A percentile compares a stretch with the other conserved stretches of the same genome.
Conservation (phyloP, 1,139 yeast species). For the Yarrowia galli region DNA sequence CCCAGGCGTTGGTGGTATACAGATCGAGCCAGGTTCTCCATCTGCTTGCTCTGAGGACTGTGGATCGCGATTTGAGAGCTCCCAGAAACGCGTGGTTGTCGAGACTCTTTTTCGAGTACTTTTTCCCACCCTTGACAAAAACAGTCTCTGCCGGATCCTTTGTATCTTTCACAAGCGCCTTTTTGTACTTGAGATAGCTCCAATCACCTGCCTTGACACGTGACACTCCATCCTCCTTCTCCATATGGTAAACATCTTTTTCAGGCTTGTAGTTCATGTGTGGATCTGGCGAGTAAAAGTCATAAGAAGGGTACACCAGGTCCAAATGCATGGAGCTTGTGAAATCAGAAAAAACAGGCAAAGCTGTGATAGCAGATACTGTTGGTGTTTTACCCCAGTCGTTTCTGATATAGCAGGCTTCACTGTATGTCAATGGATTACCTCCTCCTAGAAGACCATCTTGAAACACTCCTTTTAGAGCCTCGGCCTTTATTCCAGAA, state of each 20-base stretch:
- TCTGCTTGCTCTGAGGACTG: constrained; percentile 10
- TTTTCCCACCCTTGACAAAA: background rate
- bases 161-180: background rate
- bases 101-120: background rate
- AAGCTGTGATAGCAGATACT: background rate
- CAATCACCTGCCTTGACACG: background rate
- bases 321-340: constrained; percentile 18
- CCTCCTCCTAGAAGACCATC: constrained; percentile 24
- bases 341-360: constrained; percentile 11
- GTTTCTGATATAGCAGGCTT: background rate
- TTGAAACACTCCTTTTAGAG: background rate
- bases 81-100: constrained; percentile 22
- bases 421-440: background rate
- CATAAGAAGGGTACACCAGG: constrained; percentile 18
- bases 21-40: constrained; percentile 23
- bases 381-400: constrained; percentile 17
- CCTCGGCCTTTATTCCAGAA: background rate
- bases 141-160: background rate
- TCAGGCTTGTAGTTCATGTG: constrained; percentile 7
- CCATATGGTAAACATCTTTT: constrained; percentile 11
- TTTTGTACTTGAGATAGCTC: constrained; percentile 6
- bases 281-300: constrained; percentile 13
- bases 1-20: constrained; percentile 14
- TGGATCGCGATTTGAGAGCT: constrained; percentile 14
- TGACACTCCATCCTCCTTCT: background rate